phyloP scores from a whole-genome alignment of 1,139 yeast genomes.

The Pichia sp. region DNA sequence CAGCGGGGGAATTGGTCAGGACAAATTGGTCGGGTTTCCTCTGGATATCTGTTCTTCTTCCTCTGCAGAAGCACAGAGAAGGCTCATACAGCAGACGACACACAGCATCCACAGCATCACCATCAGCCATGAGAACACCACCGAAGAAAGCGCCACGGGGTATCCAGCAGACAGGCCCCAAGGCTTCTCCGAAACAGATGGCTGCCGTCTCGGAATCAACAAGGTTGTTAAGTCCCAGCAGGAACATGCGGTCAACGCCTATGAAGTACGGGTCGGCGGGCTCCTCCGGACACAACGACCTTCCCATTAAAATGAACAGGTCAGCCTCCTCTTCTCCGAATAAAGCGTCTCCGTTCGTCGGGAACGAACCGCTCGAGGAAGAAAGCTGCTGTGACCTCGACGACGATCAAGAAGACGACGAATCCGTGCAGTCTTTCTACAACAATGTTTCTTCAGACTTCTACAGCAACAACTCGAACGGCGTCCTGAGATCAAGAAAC shows the following conservation, averaged over 20 bases:
- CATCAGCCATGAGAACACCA: background rate
- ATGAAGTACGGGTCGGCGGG: background rate
- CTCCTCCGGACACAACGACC: background rate
- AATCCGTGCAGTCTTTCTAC: background rate
- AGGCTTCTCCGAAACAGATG: no score
- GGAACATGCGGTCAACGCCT: background rate
- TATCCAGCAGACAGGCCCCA: background rate
- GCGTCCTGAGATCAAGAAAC: conserved; percentile 2
- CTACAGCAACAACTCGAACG: no score
- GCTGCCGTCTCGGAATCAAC: background rate
- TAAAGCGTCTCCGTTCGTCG: no score
- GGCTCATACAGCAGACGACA: no score
- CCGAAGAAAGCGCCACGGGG: background rate
- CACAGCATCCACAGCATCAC: no score
- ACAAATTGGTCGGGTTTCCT: no score
- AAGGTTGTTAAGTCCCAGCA: background rate
- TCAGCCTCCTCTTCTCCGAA: no score
- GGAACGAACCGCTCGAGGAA: background rate
- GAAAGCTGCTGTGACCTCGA: conserved; percentile 2
- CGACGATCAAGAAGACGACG: conserved; percentile 5
- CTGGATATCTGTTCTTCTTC: no score
- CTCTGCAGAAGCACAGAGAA: no score
- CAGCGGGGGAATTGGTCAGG: no score
- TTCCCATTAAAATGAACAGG: no score
- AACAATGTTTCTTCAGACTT: background rate